Evolutionary conservation across 192 early-diverging fungal species (phyloP).

Genomic region (Geosiphon pyriformis): DNA sequence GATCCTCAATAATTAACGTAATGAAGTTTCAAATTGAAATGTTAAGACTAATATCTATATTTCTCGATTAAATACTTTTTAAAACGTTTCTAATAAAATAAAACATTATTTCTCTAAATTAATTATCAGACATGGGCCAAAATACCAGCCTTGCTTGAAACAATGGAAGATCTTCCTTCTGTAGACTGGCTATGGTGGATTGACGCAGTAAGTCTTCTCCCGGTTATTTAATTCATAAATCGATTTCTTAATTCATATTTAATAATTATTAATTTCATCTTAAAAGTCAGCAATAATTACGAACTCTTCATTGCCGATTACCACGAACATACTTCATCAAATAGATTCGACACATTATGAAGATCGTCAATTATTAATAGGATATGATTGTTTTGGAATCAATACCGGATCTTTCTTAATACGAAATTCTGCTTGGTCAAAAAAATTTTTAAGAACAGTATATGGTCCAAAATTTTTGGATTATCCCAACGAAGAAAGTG

Average conservation of each 20-base stretch:
- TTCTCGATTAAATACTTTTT: too few relatives aligned
- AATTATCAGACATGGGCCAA: background rate
- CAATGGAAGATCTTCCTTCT: conserved; percentile 2
- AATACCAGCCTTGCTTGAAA: conserved; percentile 5
- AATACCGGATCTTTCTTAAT: conserved; percentile 5
- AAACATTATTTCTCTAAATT: background rate
- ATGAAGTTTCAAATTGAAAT: too few relatives aligned
- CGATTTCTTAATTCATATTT: background rate
- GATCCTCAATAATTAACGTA: too few relatives aligned
- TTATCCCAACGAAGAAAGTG: background rate
- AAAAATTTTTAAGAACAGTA: background rate
- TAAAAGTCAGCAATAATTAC: background rate
- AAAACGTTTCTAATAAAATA: too few relatives aligned
- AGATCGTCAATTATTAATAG: background rate
- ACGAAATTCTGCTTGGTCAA: conserved; percentile 4
- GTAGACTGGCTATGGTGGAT: conserved; percentile 13
- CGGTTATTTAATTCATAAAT: background rate
- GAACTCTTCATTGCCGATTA: background rate
- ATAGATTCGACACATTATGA: background rate
- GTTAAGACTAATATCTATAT: too few relatives aligned
- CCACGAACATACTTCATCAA: background rate
- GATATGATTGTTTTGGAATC: conserved; percentile 4
- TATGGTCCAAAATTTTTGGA: background rate
- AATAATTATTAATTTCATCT: background rate
- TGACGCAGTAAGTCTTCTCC: background rate